These are phyloP conservation scores for Xylaria hypoxylon DNA, from an alignment of 2,329 filamentous ascomycete species.

Conservation along the genomic window DNA sequence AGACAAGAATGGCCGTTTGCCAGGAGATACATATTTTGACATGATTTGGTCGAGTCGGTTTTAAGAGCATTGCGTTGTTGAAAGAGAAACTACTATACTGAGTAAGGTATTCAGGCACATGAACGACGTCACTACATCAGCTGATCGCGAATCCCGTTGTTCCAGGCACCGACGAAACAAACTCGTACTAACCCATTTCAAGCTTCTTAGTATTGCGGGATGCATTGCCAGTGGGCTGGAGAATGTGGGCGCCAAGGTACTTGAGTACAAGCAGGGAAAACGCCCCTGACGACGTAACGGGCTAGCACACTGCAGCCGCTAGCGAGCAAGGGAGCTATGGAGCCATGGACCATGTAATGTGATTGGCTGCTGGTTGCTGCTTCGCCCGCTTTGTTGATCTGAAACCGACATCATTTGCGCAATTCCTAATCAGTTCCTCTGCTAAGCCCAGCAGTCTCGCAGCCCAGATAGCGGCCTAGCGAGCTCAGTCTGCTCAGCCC, in stretches of 20 bases:
- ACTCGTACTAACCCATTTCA: background rate
- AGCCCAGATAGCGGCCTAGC: no score
- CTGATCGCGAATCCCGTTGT: conserved; percentile 15
- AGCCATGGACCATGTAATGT: conserved; percentile 8
- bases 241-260: conserved; percentile 2
- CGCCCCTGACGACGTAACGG: conserved; percentile 3
- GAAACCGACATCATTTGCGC: conserved; percentile 39
- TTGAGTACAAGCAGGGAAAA: conserved; percentile 2
- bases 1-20: background rate
- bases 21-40: background rate
- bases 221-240: conserved; percentile 14
- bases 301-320: conserved; percentile 18
- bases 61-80: background rate
- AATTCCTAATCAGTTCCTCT: conserved; percentile 33
- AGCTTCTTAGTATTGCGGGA: conserved; percentile 22
- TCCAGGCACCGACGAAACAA: background rate
- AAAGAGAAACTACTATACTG: background rate
- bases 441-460: conserved; percentile 6
- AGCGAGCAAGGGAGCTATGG: conserved; percentile 2
- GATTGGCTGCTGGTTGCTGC: conserved; percentile 35
- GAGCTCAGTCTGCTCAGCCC: no score
- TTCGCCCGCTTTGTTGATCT: conserved; percentile 42
- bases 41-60: background rate
- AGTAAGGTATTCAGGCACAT: no score
- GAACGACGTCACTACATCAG: conserved; percentile 32